These are phyloP conservation scores for Wickerhamiella dianesei DNA, from an alignment of 805 yeast genomes.

Conservation along the genomic window DNA sequence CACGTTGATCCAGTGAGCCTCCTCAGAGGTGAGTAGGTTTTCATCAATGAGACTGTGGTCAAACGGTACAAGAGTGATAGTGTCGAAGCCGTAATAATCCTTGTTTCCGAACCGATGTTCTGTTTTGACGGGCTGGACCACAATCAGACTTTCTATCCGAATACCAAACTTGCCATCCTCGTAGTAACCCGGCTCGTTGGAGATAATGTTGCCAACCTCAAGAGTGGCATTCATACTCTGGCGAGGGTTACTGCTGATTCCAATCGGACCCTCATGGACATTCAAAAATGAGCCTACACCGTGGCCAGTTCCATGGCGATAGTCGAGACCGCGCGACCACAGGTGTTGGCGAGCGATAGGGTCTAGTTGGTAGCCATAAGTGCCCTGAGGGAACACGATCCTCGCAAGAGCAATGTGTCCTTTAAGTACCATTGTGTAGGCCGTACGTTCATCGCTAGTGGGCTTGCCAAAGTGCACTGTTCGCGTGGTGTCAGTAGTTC, in stretches of 20 bases:
- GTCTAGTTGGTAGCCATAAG: conserved; percentile 67
- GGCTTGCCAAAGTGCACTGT: conserved; percentile 60
- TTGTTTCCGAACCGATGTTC: conserved; percentile 26
- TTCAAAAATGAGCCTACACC: conserved; percentile 87
- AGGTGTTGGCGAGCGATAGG: conserved; percentile 68
- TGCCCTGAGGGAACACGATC: conserved; percentile 62
- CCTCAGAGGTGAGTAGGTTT: conserved; percentile 43
- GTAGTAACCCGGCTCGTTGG: conserved; percentile 93
- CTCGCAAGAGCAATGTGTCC: conserved; percentile 82
- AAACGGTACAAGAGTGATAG: conserved; percentile 73
- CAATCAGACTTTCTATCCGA: conserved; percentile 74
- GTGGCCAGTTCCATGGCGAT: conserved; percentile 93
- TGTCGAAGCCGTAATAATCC: conserved; percentile 57
- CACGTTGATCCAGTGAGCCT: conserved; percentile 51
- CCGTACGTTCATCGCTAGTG: conserved; percentile 40
- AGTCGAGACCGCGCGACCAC: conserved; percentile 73
- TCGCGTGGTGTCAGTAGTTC: conserved; percentile 93
- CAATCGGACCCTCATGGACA: conserved; percentile 92
- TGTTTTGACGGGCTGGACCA: conserved; percentile 34
- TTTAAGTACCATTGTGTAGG: conserved; percentile 75
- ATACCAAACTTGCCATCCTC: conserved; percentile 83
- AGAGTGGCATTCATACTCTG: conserved; percentile 37
- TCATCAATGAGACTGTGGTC: conserved; percentile 61
- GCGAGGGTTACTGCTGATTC: conserved; percentile 33
- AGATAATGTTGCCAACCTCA: conserved; percentile 56